Evolutionary conservation across 176 grass and related monocot species (phyloP).

Genomic region (Leersia perrieri): DNA sequence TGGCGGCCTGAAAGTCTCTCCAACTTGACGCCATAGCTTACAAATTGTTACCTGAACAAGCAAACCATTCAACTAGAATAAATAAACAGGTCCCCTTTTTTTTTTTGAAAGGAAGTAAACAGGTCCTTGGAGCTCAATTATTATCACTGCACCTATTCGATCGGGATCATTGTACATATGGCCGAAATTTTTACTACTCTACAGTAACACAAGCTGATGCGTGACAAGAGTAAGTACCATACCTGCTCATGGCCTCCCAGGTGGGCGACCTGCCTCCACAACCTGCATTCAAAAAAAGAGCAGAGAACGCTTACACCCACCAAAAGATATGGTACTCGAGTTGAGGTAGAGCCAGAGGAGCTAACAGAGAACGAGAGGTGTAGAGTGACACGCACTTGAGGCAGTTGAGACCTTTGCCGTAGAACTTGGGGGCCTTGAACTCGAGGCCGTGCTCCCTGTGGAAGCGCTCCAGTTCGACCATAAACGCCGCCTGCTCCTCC

Average conservation of each 20-base stretch:
- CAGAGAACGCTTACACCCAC: conserved; percentile 6
- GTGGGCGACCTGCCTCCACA: conserved; percentile 95
- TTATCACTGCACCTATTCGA: conserved; percentile 11
- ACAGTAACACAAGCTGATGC: background rate
- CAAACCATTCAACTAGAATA: background rate
- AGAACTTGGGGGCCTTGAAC: conserved; percentile 98
- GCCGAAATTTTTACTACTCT: background rate
- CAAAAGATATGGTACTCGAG: background rate
- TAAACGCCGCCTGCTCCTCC: conserved; percentile 86
- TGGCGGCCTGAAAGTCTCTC: conserved; percentile 95
- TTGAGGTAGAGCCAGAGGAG: background rate
- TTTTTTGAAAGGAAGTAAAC: too few relatives aligned
- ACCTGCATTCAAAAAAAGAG: conserved; percentile 52
- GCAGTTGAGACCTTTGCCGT: conserved; percentile 96
- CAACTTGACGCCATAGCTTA: conserved; percentile 99
- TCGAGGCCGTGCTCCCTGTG: conserved; percentile 75
- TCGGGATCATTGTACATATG: background rate
- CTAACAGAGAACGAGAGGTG: background rate
- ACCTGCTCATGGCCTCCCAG: conserved; percentile 96
- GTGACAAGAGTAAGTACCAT: conserved; percentile 18
- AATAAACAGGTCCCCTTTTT: too few relatives aligned
- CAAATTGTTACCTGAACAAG: conserved; percentile 85
- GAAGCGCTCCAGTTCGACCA: conserved; percentile 91
- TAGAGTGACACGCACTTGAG: conserved; percentile 65
- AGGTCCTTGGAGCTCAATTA: background rate